Evolutionary conservation across 2,329 filamentous ascomycete species (phyloP).

Genomic region (Trichoderma sp.): DNA sequence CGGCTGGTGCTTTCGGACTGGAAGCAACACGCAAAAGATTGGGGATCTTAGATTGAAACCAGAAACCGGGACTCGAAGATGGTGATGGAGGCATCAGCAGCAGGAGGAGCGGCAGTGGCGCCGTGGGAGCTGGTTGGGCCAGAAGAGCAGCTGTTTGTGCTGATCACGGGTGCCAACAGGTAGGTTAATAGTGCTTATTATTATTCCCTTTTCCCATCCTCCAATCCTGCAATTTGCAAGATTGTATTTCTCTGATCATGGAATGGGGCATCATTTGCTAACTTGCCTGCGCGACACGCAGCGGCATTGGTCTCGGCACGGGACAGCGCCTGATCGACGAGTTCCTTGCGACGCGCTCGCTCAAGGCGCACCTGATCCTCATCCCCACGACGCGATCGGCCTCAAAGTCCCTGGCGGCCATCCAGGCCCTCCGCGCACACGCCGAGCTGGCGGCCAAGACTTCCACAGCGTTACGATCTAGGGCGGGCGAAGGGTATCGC

Average conservation of each 20-base stretch:
- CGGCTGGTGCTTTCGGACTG: neutral
- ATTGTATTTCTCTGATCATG: neutral
- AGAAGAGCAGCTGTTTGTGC: slow-evolving; percentile 55
- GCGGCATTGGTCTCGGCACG: slow-evolving; percentile 82
- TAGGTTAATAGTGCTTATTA: slow-evolving; percentile 37
- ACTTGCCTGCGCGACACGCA: slow-evolving; percentile 37
- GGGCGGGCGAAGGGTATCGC: slow-evolving; percentile 31
- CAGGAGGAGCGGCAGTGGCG: slow-evolving; percentile 20
- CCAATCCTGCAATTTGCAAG: neutral
- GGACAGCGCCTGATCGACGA: slow-evolving; percentile 85
- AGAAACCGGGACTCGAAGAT: neutral
- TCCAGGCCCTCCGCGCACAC: slow-evolving; percentile 60
- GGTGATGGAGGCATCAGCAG: slow-evolving; percentile 1
- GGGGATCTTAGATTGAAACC: neutral
- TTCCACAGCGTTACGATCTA: slow-evolving; percentile 38
- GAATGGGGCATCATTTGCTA: neutral
- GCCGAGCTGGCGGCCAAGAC: slow-evolving; percentile 42
- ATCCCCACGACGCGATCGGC: slow-evolving; percentile 79
- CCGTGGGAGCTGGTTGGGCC: slow-evolving; percentile 38
- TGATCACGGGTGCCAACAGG: slow-evolving; percentile 88
- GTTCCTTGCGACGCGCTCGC: slow-evolving; percentile 69
- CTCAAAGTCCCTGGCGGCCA: slow-evolving; percentile 71
- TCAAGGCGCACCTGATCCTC: slow-evolving; percentile 68
- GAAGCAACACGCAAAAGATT: neutral
- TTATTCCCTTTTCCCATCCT: neutral